Base-by-base conservation (phyloP, 106 monocot species). In the Acorus gramineus region DNA sequence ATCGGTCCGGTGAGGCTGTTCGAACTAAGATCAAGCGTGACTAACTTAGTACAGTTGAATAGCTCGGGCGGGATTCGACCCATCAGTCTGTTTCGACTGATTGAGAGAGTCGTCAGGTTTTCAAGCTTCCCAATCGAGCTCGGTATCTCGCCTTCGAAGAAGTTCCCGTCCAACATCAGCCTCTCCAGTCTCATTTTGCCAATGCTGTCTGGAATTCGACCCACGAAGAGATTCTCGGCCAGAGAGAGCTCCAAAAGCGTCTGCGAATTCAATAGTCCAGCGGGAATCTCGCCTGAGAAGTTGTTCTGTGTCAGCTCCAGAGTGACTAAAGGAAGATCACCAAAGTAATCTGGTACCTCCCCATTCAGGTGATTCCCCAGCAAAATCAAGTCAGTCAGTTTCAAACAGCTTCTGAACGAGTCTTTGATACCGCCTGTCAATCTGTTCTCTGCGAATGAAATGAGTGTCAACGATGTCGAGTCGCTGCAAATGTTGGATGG, bases 101-200 rank as follows among this genome's bases (percentile, higher is more conserved):
- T 80, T n/a, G 87, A 91, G 44, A 96, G 62, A 68, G 82, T 88
- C 5, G 91, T 96, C 66, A 96, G 68, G 63, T 91, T 91, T 59
- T 70, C 76, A 49, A 96, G 65, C 48, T 76, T 81, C n/a, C 96
- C 91, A 28, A 91, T 71, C 2, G 91, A 91, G 3, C 49, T 78
- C 46, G 96, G 96, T 45, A 96, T 87, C 42, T 62, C 10, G 44
- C 96, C 90, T 76, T 85, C 69, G 47, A 95, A 80, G 4, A 72
- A 73, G 54, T 95, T 95, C 46, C 84, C 76, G 60, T 90, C 86
- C 57, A 95, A 75, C 10, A 75, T 72, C 8, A 95, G 62, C 58
- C 84, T 81, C 62, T 82, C 80, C 52, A 95, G 55, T 42, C 59
- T 66, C 42, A 71, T 59, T 6, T 48, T 52, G 44, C 80, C 82